These are phyloP conservation scores for Saccharomyces paradoxus DNA, from an alignment of 805 yeast species.

Conservation along the genomic window DNA sequence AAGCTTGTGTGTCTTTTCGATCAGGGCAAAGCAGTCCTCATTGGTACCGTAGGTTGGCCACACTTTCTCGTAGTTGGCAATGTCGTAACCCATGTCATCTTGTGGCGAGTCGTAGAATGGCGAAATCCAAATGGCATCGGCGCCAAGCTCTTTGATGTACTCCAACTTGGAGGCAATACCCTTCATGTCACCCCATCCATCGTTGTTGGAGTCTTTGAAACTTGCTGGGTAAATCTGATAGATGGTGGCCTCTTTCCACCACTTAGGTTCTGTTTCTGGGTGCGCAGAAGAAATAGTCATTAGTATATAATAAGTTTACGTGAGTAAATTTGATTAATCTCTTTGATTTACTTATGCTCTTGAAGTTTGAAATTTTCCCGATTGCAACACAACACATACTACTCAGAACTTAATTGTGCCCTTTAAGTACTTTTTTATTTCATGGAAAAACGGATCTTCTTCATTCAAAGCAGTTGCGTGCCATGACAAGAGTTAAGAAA, in stretches of 20 bases:
- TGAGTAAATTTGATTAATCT: not conserved
- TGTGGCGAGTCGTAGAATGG: slow-evolving; percentile 54
- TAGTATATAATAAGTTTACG: not conserved
- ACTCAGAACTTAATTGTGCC: not conserved
- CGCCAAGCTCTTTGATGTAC: slow-evolving; percentile 17
- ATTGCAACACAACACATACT: not conserved
- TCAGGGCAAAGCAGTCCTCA: too few relatives aligned
- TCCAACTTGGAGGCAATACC: slow-evolving; percentile 47
- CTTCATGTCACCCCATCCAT: slow-evolving; percentile 50
- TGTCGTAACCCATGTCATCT: slow-evolving; percentile 58
- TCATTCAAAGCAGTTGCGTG: not conserved
- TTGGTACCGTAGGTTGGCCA: not conserved
- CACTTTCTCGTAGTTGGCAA: slow-evolving; percentile 40
- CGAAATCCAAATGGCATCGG: slow-evolving; percentile 48
- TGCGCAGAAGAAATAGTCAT: slow-evolving; percentile 3
- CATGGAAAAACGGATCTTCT: not conserved
- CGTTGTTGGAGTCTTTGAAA: slow-evolving; percentile 50
- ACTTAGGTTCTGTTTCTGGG: slow-evolving; percentile 11
- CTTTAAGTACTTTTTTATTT: not conserved
- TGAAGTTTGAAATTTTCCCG: not conserved
- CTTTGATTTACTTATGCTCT: not conserved
- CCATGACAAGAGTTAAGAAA: not conserved
- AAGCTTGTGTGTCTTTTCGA: not conserved
- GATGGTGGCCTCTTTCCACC: slow-evolving; percentile 53
- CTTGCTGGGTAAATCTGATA: slow-evolving; percentile 59